Conservation (phyloP, 2,329 filamentous ascomycete genomes). For the Arthrobotrys conoides region DNA sequence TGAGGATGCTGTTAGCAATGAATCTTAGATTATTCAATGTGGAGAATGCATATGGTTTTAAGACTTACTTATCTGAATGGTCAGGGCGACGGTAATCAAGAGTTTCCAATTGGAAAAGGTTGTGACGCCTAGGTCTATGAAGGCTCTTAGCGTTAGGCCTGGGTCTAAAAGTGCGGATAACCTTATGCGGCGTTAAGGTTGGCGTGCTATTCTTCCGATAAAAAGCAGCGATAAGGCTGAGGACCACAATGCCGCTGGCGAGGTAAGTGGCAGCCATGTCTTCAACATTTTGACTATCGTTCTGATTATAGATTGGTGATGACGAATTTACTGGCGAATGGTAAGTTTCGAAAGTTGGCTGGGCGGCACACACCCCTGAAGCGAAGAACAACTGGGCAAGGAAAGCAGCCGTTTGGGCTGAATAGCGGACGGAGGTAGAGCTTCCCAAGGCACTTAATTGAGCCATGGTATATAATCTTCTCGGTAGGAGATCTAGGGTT, state of each 20-base stretch:
- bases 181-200: background rate
- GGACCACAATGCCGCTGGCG: background rate
- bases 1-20: background rate
- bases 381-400: background rate
- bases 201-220: background rate
- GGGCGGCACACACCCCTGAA: background rate
- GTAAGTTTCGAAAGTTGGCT: background rate
- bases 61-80: conserved; percentile 2
- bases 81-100: background rate
- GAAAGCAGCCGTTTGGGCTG: background rate
- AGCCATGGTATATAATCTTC: background rate
- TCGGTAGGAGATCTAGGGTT: no score
- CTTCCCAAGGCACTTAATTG: background rate
- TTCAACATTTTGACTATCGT: background rate
- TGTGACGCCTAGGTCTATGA: background rate
- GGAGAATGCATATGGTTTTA: background rate
- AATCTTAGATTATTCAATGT: background rate
- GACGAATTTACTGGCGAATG: background rate
- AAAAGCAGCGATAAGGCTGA: background rate
- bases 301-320: background rate
- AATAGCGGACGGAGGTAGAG: background rate
- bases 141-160: no score
- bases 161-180: background rate
- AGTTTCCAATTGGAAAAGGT: background rate
- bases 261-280: background rate